These are phyloP conservation scores for Aspergillus sparsus DNA, from an alignment of 495 filamentous ascomycete genomes.

Conservation along the genomic window DNA sequence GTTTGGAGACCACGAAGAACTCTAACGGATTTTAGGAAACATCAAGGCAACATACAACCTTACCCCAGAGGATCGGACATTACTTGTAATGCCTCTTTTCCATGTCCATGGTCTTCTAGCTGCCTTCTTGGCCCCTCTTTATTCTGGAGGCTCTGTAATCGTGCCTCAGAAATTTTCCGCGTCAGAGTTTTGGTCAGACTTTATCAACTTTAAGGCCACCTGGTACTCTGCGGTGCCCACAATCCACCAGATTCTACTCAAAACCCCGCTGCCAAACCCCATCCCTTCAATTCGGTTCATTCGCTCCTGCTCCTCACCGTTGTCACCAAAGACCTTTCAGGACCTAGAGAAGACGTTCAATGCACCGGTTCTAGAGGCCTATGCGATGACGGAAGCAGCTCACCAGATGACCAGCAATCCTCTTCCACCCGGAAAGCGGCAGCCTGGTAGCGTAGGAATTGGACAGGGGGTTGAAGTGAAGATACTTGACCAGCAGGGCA, in stretches of 20 bases:
- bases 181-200: constrained; percentile 77
- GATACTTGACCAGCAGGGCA: constrained; percentile 67
- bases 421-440: constrained; percentile 67
- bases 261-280: constrained; percentile 61
- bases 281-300: constrained; percentile 80
- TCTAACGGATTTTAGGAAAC: constrained; percentile 52
- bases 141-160: constrained; percentile 70
- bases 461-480: constrained; percentile 79
- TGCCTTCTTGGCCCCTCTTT: constrained; percentile 72
- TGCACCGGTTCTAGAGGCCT: constrained; percentile 82
- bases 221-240: constrained; percentile 91
- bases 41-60: constrained; percentile 74
- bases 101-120: constrained; percentile 85
- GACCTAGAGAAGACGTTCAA: constrained; percentile 69
- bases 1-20: background rate
- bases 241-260: constrained; percentile 85
- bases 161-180: constrained; percentile 79
- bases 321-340: constrained; percentile 75
- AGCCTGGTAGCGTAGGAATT: constrained; percentile 76
- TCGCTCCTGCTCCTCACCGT: constrained; percentile 78
- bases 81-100: constrained; percentile 90
- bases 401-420: constrained; percentile 91
- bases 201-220: constrained; percentile 66
- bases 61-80: constrained; percentile 66
- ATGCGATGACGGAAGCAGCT: constrained; percentile 89